A percentile compares a stretch with the other conserved stretches of the same genome.
These are phyloP conservation scores for Exserohilum rostratum DNA, from an alignment of 2,329 filamentous ascomycete genomes.

Conservation along the genomic window DNA sequence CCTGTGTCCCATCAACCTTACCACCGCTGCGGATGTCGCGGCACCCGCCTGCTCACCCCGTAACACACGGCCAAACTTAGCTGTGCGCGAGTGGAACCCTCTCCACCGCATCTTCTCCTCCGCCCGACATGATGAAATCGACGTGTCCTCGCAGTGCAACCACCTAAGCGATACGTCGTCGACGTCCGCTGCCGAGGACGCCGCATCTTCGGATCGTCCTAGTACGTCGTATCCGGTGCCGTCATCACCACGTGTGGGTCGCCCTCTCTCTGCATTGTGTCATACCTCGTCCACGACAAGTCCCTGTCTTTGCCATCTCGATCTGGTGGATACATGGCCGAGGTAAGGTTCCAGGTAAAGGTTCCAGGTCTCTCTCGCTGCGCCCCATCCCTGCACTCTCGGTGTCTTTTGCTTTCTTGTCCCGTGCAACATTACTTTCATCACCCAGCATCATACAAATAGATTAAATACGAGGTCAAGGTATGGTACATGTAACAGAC, in stretches of 20 bases:
- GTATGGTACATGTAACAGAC: no score
- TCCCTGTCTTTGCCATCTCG: neutral
- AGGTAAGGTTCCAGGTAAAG: neutral
- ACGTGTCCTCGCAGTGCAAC: slow-evolving; percentile 15
- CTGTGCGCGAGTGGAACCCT: neutral
- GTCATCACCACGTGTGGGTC: slow-evolving; percentile 9
- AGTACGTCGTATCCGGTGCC: slow-evolving; percentile 10
- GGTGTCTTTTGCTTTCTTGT: no score
- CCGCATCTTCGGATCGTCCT: slow-evolving; percentile 4
- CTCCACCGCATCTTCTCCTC: slow-evolving; percentile 4
- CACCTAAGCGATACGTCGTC: slow-evolving; percentile 12
- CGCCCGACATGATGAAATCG: slow-evolving; percentile 1
- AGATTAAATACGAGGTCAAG: no score
- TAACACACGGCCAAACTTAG: slow-evolving; percentile 1
- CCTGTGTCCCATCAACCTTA: slow-evolving; percentile 5
- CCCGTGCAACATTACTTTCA: no score
- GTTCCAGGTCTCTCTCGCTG: no score
- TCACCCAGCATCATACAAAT: no score
- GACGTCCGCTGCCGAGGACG: slow-evolving; percentile 5
- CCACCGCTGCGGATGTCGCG: slow-evolving; percentile 1
- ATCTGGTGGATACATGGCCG: neutral
- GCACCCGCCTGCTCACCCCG: neutral
- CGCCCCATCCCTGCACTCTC: no score
- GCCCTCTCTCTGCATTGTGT: slow-evolving; percentile 4
- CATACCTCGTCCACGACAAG: slow-evolving; percentile 12